Percentiles rank a stretch among this genome's conserved stretches.
phyloP scores from a whole-genome alignment of 148 eudicot genomes.

The Fallopia convolvulus region DNA sequence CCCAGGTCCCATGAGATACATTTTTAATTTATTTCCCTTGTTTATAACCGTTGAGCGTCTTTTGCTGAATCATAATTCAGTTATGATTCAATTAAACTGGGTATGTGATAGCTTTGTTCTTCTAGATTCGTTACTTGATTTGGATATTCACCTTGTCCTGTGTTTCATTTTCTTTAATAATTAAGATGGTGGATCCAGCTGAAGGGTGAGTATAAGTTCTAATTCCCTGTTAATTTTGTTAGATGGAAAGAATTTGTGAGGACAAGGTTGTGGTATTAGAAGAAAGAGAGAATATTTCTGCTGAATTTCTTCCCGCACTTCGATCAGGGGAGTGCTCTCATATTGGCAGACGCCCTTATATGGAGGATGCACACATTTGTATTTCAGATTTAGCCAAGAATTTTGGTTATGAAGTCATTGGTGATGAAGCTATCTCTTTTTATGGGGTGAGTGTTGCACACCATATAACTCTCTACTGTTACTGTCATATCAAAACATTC shows the following conservation, averaged over 20 bases:
- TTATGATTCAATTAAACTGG: background rate
- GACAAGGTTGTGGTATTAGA: slow-evolving; percentile 34
- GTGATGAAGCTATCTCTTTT: slow-evolving; percentile 70
- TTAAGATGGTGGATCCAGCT: background rate
- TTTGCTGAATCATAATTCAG: background rate
- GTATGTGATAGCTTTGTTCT: slow-evolving; percentile 1
- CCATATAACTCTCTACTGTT: background rate
- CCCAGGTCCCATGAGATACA: background rate
- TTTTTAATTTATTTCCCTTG: background rate
- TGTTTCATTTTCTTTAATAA: background rate
- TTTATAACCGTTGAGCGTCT: background rate
- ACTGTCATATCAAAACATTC: background rate
- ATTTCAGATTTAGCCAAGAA: slow-evolving; percentile 69
- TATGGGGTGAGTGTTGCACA: slow-evolving; percentile 64
- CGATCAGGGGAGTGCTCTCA: slow-evolving; percentile 94
- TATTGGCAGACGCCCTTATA: slow-evolving; percentile 69
- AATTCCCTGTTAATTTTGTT: slow-evolving; percentile 4
- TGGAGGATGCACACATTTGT: slow-evolving; percentile 93
- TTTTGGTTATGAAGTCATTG: slow-evolving; percentile 30
- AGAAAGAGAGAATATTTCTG: slow-evolving; percentile 22
- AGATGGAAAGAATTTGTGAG: slow-evolving; percentile 84
- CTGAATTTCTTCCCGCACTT: slow-evolving; percentile 49
- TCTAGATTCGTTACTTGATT: background rate
- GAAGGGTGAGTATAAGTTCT: background rate
- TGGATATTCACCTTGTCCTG: background rate